Evolutionary conservation across 2,329 filamentous ascomycete genomes (phyloP), one percentile per base, ranked within the genome.

Genomic region (Orbilia blumenaviensis): DNA sequence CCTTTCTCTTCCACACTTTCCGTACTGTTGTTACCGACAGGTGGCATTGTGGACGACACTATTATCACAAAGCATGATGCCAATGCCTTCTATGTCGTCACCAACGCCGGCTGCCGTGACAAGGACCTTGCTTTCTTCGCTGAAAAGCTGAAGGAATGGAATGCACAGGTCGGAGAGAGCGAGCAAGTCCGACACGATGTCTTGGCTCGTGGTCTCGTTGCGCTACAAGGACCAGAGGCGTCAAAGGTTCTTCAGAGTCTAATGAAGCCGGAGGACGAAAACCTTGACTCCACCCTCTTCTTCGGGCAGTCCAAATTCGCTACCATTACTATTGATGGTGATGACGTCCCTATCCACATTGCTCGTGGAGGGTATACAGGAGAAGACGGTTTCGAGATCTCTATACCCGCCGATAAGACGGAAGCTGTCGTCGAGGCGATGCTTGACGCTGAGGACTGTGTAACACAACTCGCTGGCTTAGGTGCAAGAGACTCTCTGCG

Each of bases 321-420:
- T 18, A 87, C 88, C 78, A 84, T 97, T 5, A 36, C 34, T 7
- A 21, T 66, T 1, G 52, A 67, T 23, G 66, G 61, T 3, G 67
- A 48, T 5, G 44, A 63, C 12, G 29, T 72, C 7, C 36, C 58
- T 82, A 81, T 95, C 54, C 87, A 97, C 60, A 89, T 97, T 81
- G 94, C 90, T 82, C 89, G 95, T 76, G 95, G 91, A 52, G 95
- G 95, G 3, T 99, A 99, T 85, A 99, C 95, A 0, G 95, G 95
- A 75, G 95, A 99, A 85, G 95, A 99, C 83, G 95, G 95, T 44
- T 99, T 99, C 84, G 95, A 99, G 85, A 92, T 99, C 81, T 95
- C 92, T 42, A 91, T 97, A 80, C 89, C 91, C 0, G 87, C 88
- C 0, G 86, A 86, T 23, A 87, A 90, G 80, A 89, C 90, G 7